Percentiles rank a stretch among this genome's conserved stretches.
Conservation (phyloP, 108 stramenopile genomes). For the Hondaea fermentalgiana region DNA sequence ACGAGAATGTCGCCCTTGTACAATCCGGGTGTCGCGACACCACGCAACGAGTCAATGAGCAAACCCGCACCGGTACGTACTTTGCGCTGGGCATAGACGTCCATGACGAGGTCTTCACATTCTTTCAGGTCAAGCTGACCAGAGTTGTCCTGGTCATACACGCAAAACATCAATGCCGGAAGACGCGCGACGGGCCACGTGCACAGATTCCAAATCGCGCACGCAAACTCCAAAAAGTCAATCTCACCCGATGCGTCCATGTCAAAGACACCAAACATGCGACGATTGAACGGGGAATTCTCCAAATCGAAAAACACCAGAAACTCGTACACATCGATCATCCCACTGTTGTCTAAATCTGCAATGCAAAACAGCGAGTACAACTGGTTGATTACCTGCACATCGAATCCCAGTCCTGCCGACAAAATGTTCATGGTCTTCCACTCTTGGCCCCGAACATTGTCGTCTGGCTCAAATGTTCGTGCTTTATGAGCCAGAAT, state of each 20-base stretch:
- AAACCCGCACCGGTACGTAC: neutral
- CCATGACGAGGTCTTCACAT: neutral
- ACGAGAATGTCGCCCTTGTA: neutral
- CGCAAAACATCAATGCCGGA: neutral
- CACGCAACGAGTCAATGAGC: neutral
- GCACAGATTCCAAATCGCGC: slow-evolving; percentile 11
- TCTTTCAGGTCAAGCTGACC: neutral
- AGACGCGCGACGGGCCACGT: neutral
- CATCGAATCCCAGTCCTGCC: neutral
- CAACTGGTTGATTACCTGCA: neutral
- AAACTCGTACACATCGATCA: neutral
- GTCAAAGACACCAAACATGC: neutral
- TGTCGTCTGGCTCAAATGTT: neutral
- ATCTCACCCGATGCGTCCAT: neutral
- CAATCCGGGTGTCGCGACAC: neutral
- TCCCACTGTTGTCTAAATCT: neutral
- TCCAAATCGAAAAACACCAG: neutral
- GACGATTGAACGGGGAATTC: neutral
- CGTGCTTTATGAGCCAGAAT: neutral
- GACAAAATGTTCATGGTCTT: neutral
- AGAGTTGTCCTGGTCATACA: neutral
- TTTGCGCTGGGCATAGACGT: neutral
- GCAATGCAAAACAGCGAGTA: neutral
- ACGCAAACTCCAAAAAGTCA: neutral
- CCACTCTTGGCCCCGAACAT: neutral